These are phyloP conservation scores for Yamadazyma blattariae DNA, from an alignment of 1,139 yeast species.

Conservation along the genomic window DNA sequence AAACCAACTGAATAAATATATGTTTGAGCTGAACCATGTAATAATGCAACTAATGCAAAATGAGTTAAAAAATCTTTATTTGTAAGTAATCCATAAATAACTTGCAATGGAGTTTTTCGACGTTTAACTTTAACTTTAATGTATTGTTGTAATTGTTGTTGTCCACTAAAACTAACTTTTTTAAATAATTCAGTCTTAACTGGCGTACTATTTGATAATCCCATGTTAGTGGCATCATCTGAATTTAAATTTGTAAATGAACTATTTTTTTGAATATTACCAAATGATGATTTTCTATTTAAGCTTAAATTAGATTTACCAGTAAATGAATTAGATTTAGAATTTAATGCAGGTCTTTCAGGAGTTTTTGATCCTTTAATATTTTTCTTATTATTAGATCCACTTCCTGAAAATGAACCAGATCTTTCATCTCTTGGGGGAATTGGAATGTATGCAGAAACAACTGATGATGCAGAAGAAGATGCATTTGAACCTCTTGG, in stretches of 20 bases:
- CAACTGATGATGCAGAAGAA: conserved; percentile 8
- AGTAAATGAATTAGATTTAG: conserved; percentile 15
- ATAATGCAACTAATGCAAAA: conserved; percentile 31
- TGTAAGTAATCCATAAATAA: conserved; percentile 22
- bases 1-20: conserved; percentile 46
- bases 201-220: not conserved
- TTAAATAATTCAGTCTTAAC: not conserved
- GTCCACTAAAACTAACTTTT: not conserved
- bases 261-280: conserved; percentile 3
- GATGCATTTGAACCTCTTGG: conserved; percentile 10
- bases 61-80: conserved; percentile 31
- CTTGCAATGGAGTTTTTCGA: conserved; percentile 20
- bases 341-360: conserved; percentile 7
- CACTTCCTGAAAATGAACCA: too few relatives aligned
- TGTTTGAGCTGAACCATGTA: conserved; percentile 41
- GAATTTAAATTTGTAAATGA: conserved; percentile 3
- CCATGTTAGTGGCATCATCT: not conserved
- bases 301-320: conserved; percentile 2
- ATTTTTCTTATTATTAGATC: conserved; percentile 1
- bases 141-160: conserved; percentile 1
- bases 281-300: conserved; percentile 3
- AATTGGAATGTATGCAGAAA: conserved; percentile 10
- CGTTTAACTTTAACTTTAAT: conserved; percentile 5
- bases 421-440: conserved; percentile 3
- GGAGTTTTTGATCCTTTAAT: not conserved